phyloP scores from a whole-genome alignment of 2,329 filamentous ascomycete genomes.

The Claviceps purpurea region DNA sequence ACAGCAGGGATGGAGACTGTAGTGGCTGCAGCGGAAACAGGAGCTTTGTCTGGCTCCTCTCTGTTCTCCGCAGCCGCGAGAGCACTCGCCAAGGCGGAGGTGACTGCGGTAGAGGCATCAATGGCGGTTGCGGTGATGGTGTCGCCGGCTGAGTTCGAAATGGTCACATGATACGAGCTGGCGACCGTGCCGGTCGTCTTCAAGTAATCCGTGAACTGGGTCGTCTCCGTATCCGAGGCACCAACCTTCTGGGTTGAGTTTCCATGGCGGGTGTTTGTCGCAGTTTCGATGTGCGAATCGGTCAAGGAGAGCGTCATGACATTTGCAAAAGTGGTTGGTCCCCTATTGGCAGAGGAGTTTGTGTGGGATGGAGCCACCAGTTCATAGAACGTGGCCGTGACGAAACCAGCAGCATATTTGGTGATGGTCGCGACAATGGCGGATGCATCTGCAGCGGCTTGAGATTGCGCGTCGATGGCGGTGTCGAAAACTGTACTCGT shows the following conservation, averaged over 20 bases:
- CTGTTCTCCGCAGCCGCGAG: not conserved
- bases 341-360: not conserved
- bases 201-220: not conserved
- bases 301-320: not conserved
- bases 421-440: not conserved
- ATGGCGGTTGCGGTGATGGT: not conserved
- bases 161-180: not conserved
- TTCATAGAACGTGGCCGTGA: not conserved
- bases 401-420: not conserved
- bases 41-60: no score
- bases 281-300: not conserved
- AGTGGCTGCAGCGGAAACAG: no score
- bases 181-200: not conserved
- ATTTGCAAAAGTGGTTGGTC: no score
- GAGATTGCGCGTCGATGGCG: not conserved
- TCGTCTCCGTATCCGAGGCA: not conserved
- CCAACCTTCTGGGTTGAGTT: not conserved
- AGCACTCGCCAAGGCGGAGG: not conserved
- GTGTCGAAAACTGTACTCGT: not conserved
- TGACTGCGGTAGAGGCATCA: not conserved
- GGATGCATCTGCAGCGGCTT: not conserved
- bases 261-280: not conserved
- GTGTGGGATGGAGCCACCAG: not conserved
- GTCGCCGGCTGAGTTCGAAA: not conserved
- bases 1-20: no score